Evolutionary conservation across 2,329 filamentous ascomycete genomes (phyloP), one percentile per base, ranked within the genome.

Genomic region (Calonectria leucothoes): DNA sequence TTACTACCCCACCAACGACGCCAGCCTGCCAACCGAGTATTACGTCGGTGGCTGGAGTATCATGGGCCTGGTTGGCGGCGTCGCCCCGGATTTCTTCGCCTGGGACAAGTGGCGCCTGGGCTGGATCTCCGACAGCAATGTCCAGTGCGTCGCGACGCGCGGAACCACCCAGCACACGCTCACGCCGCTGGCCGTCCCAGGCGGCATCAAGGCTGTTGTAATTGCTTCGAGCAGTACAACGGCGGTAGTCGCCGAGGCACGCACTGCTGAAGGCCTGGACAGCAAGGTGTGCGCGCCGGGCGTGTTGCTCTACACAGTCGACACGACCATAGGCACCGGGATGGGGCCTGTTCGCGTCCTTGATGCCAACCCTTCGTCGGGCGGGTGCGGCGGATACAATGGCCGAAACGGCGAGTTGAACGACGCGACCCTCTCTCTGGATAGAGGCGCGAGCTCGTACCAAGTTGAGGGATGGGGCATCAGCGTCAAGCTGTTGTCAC

Each of bases 21-120:
- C 74, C 25, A 74, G 76, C 14, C 42, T 78, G 8, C 72, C 75
- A 8, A 82, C 78, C 0, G 81, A 81, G 0, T 42, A 81, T 4
- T 84, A 81, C 64, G 81, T 83, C 8, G 84, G 84, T n/a, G 83
- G 84, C 3, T 85, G 83, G 82, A 81, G 82, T 64, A 71, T 83
- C n/a, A 85, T 85, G 84, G 84, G 83, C 20, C 75, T 81, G 23
- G 81, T 85, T 39, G 79, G 74, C 64, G 84, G 82, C 2, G 80
- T 78, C 1, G 81, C 77, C 20, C 83, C 82, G 17, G 83, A 85
- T 45, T 85, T 82, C 66, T 84, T 85, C 42, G 82, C 82, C 2
- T 85, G 84, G 83, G 79, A 85, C 69, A 85, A 85, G 76, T 85
- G 84, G 83, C 76, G 82, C 39, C 76, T 85, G 33, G 83, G 83